Evolutionary conservation across 139 green algal species (phyloP).

Genomic region (Chlorella sp.): DNA sequence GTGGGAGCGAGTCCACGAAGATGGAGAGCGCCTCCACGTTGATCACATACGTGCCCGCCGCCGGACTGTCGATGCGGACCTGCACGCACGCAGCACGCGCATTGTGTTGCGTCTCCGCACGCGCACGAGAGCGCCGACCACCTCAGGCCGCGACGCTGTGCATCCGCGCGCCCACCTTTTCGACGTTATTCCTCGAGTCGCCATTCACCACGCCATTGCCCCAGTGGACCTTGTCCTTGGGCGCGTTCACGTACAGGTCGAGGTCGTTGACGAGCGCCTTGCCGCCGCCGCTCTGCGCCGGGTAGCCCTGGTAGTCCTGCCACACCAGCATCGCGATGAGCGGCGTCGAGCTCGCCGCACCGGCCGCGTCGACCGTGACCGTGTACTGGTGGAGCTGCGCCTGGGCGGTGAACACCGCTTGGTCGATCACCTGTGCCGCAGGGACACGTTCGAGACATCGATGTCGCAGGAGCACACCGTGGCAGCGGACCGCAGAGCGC

Average conservation of each 20-base stretch:
- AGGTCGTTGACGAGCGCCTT: background rate
- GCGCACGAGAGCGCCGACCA: no score
- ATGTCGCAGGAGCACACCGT: no score
- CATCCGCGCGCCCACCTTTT: no score
- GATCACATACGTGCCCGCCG: no score
- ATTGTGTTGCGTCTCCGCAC: no score
- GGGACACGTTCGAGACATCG: conserved; percentile 25
- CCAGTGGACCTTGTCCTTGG: background rate
- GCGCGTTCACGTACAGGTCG: background rate
- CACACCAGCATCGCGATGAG: conserved; percentile 4
- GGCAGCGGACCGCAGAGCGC: no score
- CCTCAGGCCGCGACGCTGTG: no score
- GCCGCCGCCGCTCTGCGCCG: background rate
- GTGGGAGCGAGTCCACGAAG: no score
- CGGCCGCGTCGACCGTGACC: background rate
- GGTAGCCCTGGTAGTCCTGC: background rate
- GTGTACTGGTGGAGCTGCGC: background rate
- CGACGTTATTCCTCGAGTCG: background rate
- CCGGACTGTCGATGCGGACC: no score
- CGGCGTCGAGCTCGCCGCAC: background rate
- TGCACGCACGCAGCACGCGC: no score
- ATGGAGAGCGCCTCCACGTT: no score
- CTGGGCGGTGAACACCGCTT: background rate
- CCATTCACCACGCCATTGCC: background rate
- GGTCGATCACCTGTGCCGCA: conserved; percentile 14